Conservation (phyloP, 768 basidiomycete species). For the Mycena alexandri region DNA sequence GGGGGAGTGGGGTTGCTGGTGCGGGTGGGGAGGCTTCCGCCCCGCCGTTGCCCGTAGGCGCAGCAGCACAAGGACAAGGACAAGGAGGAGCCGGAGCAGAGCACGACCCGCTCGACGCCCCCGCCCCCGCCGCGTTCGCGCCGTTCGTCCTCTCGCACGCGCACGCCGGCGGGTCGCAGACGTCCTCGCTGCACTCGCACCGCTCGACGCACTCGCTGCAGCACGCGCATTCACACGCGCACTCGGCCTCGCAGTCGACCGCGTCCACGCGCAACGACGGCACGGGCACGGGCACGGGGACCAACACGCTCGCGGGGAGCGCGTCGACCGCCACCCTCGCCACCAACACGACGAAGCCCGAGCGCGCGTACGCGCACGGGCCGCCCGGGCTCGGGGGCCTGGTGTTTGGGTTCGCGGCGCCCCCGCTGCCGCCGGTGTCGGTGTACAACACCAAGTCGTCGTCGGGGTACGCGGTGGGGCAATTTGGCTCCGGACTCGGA, state of each 20-base stretch:
- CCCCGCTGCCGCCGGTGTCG: no score
- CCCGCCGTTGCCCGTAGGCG: not conserved
- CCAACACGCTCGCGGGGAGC: conserved; percentile 29
- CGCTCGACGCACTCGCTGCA: not conserved
- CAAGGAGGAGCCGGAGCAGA: not conserved
- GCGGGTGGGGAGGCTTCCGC: not conserved
- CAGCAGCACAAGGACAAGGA: not conserved
- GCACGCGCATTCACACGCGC: not conserved
- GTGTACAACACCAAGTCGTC: no score
- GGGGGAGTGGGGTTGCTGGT: not conserved
- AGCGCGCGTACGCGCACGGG: conserved; percentile 24
- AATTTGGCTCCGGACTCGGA: no score
- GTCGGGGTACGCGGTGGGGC: not conserved
- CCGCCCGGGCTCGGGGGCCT: conserved; percentile 28
- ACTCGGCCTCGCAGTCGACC: not conserved
- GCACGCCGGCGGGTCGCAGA: conserved; percentile 7
- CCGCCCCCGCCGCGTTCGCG: conserved; percentile 30
- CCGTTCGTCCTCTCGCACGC: not conserved
- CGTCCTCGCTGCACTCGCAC: conserved; percentile 5
- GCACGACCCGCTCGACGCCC: conserved; percentile 33
- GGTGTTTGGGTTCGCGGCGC: not conserved
- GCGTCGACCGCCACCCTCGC: conserved; percentile 26
- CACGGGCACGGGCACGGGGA: not conserved
- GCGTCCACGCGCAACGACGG: no score
- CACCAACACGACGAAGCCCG: conserved; percentile 17